phyloP scores from a whole-genome alignment of 495 filamentous ascomycete species.

The Daldinia caldariorum region DNA sequence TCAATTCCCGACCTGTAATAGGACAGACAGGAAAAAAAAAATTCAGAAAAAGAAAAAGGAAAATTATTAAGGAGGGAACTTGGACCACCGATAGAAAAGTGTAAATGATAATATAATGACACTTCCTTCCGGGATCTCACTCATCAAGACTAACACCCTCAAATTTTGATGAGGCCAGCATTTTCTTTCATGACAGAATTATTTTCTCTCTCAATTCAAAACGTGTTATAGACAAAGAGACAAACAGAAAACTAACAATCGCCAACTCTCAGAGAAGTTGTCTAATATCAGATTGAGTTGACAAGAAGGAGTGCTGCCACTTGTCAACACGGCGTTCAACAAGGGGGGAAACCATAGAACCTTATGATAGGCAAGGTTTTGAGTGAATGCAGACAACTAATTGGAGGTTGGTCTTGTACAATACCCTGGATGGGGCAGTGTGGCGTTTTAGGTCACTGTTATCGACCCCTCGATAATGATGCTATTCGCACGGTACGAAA shows the following conservation, averaged over 20 bases:
- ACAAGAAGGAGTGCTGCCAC: neutral
- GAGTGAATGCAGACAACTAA: constrained; percentile 11
- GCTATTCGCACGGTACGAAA: constrained; percentile 9
- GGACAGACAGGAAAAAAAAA: neutral
- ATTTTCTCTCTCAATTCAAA: neutral
- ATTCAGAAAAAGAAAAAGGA: neutral
- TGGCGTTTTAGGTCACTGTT: constrained; percentile 13
- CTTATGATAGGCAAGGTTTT: neutral
- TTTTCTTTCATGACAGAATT: constrained; percentile 15
- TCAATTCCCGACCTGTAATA: constrained; percentile 10
- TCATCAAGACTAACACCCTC: constrained; percentile 13
- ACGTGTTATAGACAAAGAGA: neutral
- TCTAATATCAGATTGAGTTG: neutral
- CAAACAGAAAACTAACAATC: neutral
- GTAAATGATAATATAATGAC: neutral
- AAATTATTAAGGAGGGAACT: neutral
- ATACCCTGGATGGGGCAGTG: neutral
- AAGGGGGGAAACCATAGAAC: constrained; percentile 12
- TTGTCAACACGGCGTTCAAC: constrained; percentile 5
- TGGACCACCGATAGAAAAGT: constrained; percentile 4
- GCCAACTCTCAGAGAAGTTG: neutral
- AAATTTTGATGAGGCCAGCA: constrained; percentile 14
- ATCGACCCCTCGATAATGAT: constrained; percentile 15
- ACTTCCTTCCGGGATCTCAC: constrained; percentile 9
- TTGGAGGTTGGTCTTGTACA: constrained; percentile 21